Base-by-base conservation (phyloP, 1,284 basidiomycete species). In the Ceratobasidium sp. region DNA sequence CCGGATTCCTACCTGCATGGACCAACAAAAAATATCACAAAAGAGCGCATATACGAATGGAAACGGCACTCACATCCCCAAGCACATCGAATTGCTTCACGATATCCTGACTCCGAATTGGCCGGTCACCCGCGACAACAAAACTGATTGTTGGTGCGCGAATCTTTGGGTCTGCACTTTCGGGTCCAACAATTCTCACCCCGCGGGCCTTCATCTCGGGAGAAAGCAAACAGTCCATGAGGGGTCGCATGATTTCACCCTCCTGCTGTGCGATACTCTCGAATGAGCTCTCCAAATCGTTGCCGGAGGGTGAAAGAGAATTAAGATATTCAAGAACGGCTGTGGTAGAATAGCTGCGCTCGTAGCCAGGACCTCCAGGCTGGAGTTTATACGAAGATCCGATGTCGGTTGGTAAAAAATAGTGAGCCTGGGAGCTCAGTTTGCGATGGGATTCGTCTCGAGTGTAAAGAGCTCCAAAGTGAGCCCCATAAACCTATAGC, bases 141-240 rank as follows among this genome's bases (percentile, higher is more conserved):
- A 94, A 94, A 66, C 88, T 89, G 50, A 94, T 83, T 0, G 92
- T 94, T 1, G 93, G 92, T 0, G 89, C 90, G n/a, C 91, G 83
- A 6, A 80, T 79, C 19, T 82, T 57, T 1, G 81, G 78, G 15
- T 74, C 75, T 2, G 62, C 36, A 1, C 71, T 62, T 79, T 89
- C 87, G 33, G 88, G 85, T 1, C 93, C 93, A 1, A 94, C 88
- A 33, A 94, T 82, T 29, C 88, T 82, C 29, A 93, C 89, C 0
- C 92, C 91, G 27, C 89, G 81, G 41, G 83, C 86, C 44, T 82
- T 81, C 71, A 86, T 85, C 65, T 84, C 80, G 29, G 81, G 79
- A 41, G 81, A 79, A 1, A 80, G 78, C 33, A 90, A 81, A 78
- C 82, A 87, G 17, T 75, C 80, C 3, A 90, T 78, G 47, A 90